Percentiles rank a stretch among this genome's conserved stretches.
These are phyloP conservation scores for Cicer cuneatum DNA, from an alignment of 306 rosid species.

Conservation along the genomic window DNA sequence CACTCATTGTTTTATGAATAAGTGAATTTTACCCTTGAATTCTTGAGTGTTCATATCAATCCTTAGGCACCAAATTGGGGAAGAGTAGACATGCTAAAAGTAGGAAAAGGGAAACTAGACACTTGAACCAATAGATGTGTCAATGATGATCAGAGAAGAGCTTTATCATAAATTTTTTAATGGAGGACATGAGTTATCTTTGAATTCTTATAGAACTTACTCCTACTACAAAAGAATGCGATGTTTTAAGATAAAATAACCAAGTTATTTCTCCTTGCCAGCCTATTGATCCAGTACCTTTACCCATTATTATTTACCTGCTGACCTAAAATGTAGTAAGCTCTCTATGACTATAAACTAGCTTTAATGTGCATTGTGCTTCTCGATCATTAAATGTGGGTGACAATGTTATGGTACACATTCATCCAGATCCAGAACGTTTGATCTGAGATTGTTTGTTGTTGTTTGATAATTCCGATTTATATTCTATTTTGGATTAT, in stretches of 20 bases:
- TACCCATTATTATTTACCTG: not conserved
- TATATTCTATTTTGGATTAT: not conserved
- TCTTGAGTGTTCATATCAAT: not conserved
- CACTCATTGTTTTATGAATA: not conserved
- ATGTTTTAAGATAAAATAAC: not conserved
- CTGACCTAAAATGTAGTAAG: not conserved
- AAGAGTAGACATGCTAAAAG: not conserved
- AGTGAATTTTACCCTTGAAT: not conserved
- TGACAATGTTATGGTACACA: not conserved
- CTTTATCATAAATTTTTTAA: not conserved
- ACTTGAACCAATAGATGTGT: constrained; percentile 14
- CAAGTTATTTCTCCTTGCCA: constrained; percentile 2
- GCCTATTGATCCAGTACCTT: not conserved
- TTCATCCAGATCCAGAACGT: not conserved
- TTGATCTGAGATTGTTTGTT: not conserved
- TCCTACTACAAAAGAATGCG: not conserved
- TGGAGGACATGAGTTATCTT: not conserved
- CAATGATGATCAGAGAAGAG: not conserved
- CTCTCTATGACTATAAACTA: not conserved
- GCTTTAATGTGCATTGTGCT: not conserved
- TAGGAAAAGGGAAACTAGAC: not conserved
- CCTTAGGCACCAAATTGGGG: not conserved
- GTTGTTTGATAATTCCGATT: not conserved
- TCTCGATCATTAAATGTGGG: constrained; percentile 2
- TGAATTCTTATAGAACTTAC: not conserved